Conservation (phyloP, 768 basidiomycete species). For the Hericium alpestre region DNA sequence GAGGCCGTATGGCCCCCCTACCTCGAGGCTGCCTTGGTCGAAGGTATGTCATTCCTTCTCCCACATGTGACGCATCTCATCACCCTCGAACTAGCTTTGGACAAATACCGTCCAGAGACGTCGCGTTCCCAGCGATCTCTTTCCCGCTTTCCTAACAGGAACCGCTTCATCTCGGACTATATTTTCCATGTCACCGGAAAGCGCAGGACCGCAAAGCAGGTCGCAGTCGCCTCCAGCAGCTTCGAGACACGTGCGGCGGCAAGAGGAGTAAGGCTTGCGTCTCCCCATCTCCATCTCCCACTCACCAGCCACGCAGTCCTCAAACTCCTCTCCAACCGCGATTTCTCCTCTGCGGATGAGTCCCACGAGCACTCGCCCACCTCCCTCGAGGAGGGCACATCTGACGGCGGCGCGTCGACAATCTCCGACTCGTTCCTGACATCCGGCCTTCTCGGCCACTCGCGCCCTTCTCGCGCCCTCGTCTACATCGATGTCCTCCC, state of each 20-base stretch:
- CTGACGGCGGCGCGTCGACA: conserved; percentile 8
- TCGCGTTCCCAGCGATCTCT: conserved; percentile 63
- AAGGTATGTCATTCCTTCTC: conserved; percentile 35
- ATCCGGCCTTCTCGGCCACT: conserved; percentile 15
- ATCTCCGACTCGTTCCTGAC: conserved; percentile 9
- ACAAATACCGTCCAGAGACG: conserved; percentile 61
- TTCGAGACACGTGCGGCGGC: conserved; percentile 64
- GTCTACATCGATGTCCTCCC: conserved; percentile 14
- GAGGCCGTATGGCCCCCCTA: conserved; percentile 76
- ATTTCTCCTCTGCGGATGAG: conserved; percentile 8
- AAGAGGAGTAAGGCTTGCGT: conserved; percentile 46
- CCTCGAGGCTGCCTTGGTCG: conserved; percentile 66
- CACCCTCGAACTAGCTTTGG: conserved; percentile 32
- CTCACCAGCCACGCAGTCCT: conserved; percentile 9
- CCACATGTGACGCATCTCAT: conserved; percentile 1
- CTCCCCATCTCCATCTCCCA: conserved; percentile 8
- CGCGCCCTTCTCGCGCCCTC: conserved; percentile 28
- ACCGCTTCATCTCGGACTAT: conserved; percentile 72
- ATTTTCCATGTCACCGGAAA: conserved; percentile 62
- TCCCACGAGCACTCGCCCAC: conserved; percentile 4
- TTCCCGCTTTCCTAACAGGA: conserved; percentile 69
- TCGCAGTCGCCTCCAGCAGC: conserved; percentile 70
- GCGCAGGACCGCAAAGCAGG: conserved; percentile 65
- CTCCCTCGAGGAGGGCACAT: conserved; percentile 7
- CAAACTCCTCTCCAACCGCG: conserved; percentile 15